Conservation (phyloP, 495 filamentous ascomycete genomes). For the Penicillium chermesinum region DNA sequence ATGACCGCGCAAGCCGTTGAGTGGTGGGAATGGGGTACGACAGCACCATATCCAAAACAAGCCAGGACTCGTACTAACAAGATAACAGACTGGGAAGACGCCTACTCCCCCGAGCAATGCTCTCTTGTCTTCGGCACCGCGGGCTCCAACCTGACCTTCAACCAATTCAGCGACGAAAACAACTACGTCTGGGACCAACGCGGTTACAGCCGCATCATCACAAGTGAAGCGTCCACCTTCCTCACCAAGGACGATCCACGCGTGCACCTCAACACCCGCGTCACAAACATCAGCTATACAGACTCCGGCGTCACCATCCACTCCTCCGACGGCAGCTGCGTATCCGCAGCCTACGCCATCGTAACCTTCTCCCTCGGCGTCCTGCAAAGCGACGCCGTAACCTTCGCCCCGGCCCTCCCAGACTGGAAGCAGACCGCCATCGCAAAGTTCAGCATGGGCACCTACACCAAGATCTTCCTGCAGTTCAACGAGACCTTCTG, state of each 20-base stretch:
- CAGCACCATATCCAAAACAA: background rate
- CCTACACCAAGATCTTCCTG: conserved; percentile 75
- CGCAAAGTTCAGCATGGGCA: conserved; percentile 64
- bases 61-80: conserved; percentile 15
- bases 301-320: conserved; percentile 51
- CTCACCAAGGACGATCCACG: conserved; percentile 52
- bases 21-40: conserved; percentile 55
- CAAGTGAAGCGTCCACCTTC: conserved; percentile 58
- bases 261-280: conserved; percentile 53
- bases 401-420: conserved; percentile 57
- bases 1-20: conserved; percentile 57
- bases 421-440: conserved; percentile 64
- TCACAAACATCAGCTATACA: conserved; percentile 56
- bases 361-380: conserved; percentile 64
- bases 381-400: conserved; percentile 57
- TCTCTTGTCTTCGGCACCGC: conserved; percentile 42
- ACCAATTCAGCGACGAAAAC: conserved; percentile 53
- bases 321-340: conserved; percentile 52
- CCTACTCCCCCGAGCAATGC: conserved; percentile 43
- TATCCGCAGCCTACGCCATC: conserved; percentile 55
- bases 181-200: conserved; percentile 63
- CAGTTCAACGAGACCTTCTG: conserved; percentile 71
- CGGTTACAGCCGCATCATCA: conserved; percentile 61
- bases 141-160: conserved; percentile 44
- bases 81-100: conserved; percentile 51